These are phyloP conservation scores for Leccinellum albellum DNA, from an alignment of 768 basidiomycete species.

Conservation along the genomic window DNA sequence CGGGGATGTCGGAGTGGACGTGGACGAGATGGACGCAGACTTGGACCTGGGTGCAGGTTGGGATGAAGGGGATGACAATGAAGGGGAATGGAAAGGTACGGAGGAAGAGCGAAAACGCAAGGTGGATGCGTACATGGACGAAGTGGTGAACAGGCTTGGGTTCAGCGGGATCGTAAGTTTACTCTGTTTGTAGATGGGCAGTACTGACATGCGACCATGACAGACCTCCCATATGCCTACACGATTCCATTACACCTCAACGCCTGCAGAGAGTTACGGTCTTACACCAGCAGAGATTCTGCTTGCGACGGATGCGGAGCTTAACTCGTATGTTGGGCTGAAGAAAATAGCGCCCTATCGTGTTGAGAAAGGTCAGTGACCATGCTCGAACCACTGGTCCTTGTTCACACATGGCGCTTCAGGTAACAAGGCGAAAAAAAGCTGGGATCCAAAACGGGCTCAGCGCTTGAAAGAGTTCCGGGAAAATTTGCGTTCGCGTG, in stretches of 20 bases:
- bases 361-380: slow-evolving; percentile 36
- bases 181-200: background rate
- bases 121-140: slow-evolving; percentile 86
- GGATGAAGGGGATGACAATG: slow-evolving; percentile 34
- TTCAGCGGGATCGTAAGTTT: slow-evolving; percentile 89
- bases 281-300: slow-evolving; percentile 85
- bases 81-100: slow-evolving; percentile 81
- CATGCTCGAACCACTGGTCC: slow-evolving; percentile 1
- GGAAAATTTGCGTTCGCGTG: slow-evolving; percentile 48
- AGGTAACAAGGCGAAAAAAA: slow-evolving; percentile 27
- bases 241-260: slow-evolving; percentile 86
- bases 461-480: slow-evolving; percentile 74
- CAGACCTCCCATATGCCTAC: slow-evolving; percentile 89
- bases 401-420: background rate
- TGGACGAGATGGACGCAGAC: slow-evolving; percentile 55
- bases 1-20: slow-evolving; percentile 46
- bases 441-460: slow-evolving; percentile 60
- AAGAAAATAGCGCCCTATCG: slow-evolving; percentile 93
- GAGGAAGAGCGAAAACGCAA: slow-evolving; percentile 85
- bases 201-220: slow-evolving; percentile 2
- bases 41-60: slow-evolving; percentile 43
- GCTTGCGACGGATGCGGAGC: slow-evolving; percentile 85
- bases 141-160: slow-evolving; percentile 76
- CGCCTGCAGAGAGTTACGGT: slow-evolving; percentile 57
- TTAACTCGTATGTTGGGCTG: slow-evolving; percentile 87